These are phyloP conservation scores for Salix exigua DNA, from an alignment of 345 rosid species.

Conservation along the genomic window DNA sequence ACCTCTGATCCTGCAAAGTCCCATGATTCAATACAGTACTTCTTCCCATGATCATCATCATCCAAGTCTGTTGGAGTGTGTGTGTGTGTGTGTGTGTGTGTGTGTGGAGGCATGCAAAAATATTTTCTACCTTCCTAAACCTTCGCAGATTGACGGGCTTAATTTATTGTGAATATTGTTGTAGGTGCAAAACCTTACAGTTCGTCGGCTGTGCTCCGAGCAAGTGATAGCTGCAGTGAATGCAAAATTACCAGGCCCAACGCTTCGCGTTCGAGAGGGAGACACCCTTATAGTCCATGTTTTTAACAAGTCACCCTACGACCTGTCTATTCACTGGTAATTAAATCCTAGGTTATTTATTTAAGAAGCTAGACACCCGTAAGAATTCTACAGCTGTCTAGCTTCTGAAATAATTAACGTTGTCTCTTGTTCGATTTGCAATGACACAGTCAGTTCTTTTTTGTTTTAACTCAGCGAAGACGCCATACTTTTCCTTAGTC, in stretches of 20 bases:
- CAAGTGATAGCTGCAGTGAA: slow-evolving; percentile 69
- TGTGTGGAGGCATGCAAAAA: background rate
- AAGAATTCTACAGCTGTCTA: too few relatives aligned
- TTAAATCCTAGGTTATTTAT: background rate
- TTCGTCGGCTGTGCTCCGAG: slow-evolving; percentile 48
- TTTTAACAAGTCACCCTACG: slow-evolving; percentile 72
- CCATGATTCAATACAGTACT: background rate
- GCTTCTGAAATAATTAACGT: too few relatives aligned
- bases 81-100: too few relatives aligned
- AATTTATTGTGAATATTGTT: background rate
- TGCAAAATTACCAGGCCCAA: slow-evolving; percentile 77
- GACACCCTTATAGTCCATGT: slow-evolving; percentile 75
- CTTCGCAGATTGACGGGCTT: background rate
- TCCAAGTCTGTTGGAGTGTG: background rate
- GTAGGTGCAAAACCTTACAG: slow-evolving; percentile 68
- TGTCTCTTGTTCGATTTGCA: too few relatives aligned
- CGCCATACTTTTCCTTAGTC: background rate
- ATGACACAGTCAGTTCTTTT: too few relatives aligned
- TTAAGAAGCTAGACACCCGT: too few relatives aligned
- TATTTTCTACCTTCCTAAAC: background rate
- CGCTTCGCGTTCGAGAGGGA: slow-evolving; percentile 54
- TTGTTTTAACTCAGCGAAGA: background rate
- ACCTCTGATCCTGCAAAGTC: background rate
- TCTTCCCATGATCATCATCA: background rate
- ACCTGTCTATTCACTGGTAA: slow-evolving; percentile 86